Conservation (phyloP, 2,329 filamentous ascomycete species). For the Alternaria ventricosa region DNA sequence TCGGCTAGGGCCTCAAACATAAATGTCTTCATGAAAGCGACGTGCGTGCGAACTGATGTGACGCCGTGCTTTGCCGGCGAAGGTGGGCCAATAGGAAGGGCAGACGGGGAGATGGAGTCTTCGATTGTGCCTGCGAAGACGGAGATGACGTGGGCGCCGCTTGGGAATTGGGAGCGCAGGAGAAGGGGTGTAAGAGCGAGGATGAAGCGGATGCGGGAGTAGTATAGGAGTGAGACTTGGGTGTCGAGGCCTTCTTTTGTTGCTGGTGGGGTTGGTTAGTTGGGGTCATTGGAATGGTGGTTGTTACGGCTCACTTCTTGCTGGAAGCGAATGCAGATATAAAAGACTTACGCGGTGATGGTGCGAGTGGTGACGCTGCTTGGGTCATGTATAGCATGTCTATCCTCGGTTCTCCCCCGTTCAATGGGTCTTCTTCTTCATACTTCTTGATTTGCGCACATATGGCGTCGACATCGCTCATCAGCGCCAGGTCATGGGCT, state of each 20-base stretch:
- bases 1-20: conserved; percentile 35
- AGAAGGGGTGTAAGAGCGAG: conserved; percentile 46
- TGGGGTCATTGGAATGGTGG: background rate
- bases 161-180: conserved; percentile 20
- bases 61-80: conserved; percentile 31
- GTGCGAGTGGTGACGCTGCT: conserved; percentile 38
- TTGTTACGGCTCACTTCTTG: conserved; percentile 3
- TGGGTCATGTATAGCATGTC: conserved; percentile 46
- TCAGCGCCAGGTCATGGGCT: conserved; percentile 38
- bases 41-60: conserved; percentile 34
- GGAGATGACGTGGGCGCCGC: conserved; percentile 40
- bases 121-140: conserved; percentile 44
- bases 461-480: conserved; percentile 46
- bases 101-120: conserved; percentile 26
- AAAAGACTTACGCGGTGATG: conserved; percentile 53
- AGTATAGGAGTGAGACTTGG: conserved; percentile 43
- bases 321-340: background rate
- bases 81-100: conserved; percentile 38
- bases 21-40: conserved; percentile 43
- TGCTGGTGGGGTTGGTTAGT: conserved; percentile 26
- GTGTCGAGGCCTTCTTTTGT: conserved; percentile 46
- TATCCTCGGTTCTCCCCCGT: conserved; percentile 32
- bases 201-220: conserved; percentile 50
- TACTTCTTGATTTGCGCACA: conserved; percentile 33
- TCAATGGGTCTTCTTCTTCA: conserved; percentile 30